These are phyloP conservation scores for Henckelia pumila DNA, from an alignment of 257 asterid species.

Conservation along the genomic window DNA sequence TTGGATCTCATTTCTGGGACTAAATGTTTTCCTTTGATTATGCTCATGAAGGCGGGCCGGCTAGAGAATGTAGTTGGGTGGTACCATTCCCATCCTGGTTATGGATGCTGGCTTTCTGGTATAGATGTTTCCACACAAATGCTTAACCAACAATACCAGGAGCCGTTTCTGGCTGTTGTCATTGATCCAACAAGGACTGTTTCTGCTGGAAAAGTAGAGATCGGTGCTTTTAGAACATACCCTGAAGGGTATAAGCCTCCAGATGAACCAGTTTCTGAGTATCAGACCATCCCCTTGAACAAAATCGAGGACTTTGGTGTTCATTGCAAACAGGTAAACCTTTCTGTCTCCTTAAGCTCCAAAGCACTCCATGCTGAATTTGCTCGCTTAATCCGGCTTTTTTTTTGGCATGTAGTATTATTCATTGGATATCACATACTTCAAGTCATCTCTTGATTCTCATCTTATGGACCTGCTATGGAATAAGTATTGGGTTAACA, in stretches of 20 bases:
- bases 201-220: conserved; percentile 97
- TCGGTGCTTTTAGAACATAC: conserved; percentile 95
- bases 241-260: conserved; percentile 96
- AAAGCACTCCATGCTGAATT: conserved; percentile 19
- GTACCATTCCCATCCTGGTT: conserved; percentile 99
- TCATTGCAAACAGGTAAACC: conserved; percentile 90
- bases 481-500: conserved; percentile 99
- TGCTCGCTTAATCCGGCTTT: conserved; percentile 9
- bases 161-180: conserved; percentile 96
- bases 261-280: conserved; percentile 93
- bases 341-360: neutral
- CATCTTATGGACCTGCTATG: conserved; percentile 92
- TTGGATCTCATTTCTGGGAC: no score
- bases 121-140: conserved; percentile 94
- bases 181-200: conserved; percentile 98
- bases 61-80: conserved; percentile 95
- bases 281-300: conserved; percentile 95
- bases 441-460: conserved; percentile 86
- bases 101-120: conserved; percentile 99
- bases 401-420: conserved; percentile 69
- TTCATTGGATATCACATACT: conserved; percentile 91
- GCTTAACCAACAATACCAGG: conserved; percentile 96
- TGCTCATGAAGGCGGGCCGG: conserved; percentile 72
- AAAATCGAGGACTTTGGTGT: conserved; percentile 98
- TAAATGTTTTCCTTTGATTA: conserved; percentile 7